Conservation (phyloP, 1,139 yeast species). For the Scheffersomyces quercinus region DNA sequence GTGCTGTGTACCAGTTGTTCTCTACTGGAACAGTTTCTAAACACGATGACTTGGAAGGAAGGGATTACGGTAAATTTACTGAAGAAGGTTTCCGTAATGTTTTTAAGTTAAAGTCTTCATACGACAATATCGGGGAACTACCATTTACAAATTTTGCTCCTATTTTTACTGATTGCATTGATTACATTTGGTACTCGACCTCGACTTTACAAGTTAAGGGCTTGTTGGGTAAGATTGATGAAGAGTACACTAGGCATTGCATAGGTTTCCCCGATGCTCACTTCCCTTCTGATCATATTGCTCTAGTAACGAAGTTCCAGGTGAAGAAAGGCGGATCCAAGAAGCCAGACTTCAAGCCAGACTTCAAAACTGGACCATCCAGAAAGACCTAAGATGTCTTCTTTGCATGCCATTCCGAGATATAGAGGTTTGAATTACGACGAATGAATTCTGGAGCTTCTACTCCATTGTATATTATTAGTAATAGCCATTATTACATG, state of each 20-base stretch:
- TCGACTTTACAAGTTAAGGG: slow-evolving; percentile 79
- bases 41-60: slow-evolving; percentile 80
- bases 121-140: slow-evolving; percentile 80
- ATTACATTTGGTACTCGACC: slow-evolving; percentile 93
- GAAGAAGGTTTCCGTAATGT: slow-evolving; percentile 85
- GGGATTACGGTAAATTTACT: slow-evolving; percentile 90
- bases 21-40: slow-evolving; percentile 73
- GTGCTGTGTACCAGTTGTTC: slow-evolving; percentile 91
- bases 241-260: slow-evolving; percentile 68
- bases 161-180: slow-evolving; percentile 88
- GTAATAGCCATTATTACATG: too few species aligned
- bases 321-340: slow-evolving; percentile 50
- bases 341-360: slow-evolving; percentile 52
- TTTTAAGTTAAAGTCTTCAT: slow-evolving; percentile 82
- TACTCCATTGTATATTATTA: too few species aligned
- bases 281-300: slow-evolving; percentile 93
- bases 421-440: too few species aligned
- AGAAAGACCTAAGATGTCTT: slow-evolving; percentile 41
- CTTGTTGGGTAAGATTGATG: slow-evolving; percentile 80
- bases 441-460: too few species aligned
- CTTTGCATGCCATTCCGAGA: not conserved
- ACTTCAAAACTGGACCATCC: slow-evolving; percentile 51
- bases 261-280: slow-evolving; percentile 95
- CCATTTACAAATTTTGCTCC: slow-evolving; percentile 96
- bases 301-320: slow-evolving; percentile 75